Evolutionary conservation across 257 asterid species (phyloP).

Genomic region (Solanum gracilifrons): DNA sequence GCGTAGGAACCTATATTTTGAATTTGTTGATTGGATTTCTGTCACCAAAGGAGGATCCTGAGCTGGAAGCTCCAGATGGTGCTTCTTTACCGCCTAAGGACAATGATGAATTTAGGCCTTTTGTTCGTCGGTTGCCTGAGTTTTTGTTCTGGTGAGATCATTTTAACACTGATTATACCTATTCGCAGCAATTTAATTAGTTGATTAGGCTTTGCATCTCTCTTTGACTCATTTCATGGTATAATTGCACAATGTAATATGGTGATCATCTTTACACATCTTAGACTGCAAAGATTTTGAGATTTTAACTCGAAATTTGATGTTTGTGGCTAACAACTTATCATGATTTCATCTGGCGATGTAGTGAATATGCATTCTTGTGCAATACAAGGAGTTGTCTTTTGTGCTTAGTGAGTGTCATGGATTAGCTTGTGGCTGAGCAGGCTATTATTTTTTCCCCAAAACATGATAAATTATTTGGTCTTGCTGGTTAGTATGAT

Average conservation of each 20-base stretch:
- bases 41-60: slow-evolving; percentile 60
- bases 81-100: slow-evolving; percentile 38
- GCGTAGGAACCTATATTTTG: slow-evolving; percentile 46
- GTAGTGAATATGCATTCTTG: background rate
- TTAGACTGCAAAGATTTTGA: background rate
- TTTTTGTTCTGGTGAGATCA: slow-evolving; percentile 51
- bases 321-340: background rate
- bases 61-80: slow-evolving; percentile 44
- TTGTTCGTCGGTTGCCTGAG: slow-evolving; percentile 52
- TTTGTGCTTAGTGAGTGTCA: background rate
- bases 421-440: background rate
- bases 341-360: background rate
- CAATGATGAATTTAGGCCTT: slow-evolving; percentile 42
- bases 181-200: background rate
- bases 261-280: background rate
- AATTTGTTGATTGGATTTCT: slow-evolving; percentile 55
- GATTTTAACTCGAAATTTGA: background rate
- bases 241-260: background rate
- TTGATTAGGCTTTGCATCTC: background rate
- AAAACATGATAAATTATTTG: background rate
- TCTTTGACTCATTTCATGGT: background rate
- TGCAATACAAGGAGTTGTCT: background rate
- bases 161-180: background rate
- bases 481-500: background rate
- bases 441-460: background rate